These are phyloP conservation scores for Wickerhamiella shivajii DNA, from an alignment of 805 yeast species.

Conservation along the genomic window DNA sequence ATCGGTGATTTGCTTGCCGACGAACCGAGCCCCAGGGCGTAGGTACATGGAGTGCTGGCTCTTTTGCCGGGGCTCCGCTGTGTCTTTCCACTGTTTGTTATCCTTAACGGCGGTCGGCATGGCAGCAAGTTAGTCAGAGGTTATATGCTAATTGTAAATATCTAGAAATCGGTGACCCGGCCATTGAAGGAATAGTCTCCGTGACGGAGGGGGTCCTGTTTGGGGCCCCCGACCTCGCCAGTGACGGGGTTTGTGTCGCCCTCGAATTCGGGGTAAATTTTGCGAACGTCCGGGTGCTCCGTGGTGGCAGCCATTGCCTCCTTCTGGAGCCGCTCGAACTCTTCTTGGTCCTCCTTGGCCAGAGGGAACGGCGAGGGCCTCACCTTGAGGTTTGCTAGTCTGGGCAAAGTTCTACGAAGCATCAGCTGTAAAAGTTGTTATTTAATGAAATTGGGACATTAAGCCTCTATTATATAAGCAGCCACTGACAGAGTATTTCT, in stretches of 20 bases:
- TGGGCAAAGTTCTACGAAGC: background rate
- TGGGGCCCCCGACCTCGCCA: slow-evolving; percentile 95
- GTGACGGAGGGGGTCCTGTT: slow-evolving; percentile 85
- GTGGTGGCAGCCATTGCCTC: slow-evolving; percentile 58
- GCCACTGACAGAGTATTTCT: background rate
- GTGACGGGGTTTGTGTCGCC: slow-evolving; percentile 87
- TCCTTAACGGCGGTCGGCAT: background rate
- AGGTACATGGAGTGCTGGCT: slow-evolving; percentile 19
- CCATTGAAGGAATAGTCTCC: slow-evolving; percentile 95
- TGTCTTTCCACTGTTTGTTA: too few species aligned
- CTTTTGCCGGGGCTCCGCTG: too few species aligned
- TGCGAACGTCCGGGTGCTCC: slow-evolving; percentile 47
- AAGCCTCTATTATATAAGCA: background rate
- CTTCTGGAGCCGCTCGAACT: slow-evolving; percentile 74
- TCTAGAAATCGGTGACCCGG: slow-evolving; percentile 81
- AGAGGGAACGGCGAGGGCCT: slow-evolving; percentile 52
- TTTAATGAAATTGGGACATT: background rate
- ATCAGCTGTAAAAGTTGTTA: background rate
- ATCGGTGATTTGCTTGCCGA: slow-evolving; percentile 61
- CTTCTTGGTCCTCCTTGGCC: slow-evolving; percentile 74
- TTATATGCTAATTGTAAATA: background rate
- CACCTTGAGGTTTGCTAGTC: slow-evolving; percentile 10
- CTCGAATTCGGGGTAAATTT: slow-evolving; percentile 86
- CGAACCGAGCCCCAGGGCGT: slow-evolving; percentile 45
- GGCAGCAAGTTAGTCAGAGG: background rate